phyloP scores from a whole-genome alignment of 768 basidiomycete species.

The Tricholoma flavovirens region DNA sequence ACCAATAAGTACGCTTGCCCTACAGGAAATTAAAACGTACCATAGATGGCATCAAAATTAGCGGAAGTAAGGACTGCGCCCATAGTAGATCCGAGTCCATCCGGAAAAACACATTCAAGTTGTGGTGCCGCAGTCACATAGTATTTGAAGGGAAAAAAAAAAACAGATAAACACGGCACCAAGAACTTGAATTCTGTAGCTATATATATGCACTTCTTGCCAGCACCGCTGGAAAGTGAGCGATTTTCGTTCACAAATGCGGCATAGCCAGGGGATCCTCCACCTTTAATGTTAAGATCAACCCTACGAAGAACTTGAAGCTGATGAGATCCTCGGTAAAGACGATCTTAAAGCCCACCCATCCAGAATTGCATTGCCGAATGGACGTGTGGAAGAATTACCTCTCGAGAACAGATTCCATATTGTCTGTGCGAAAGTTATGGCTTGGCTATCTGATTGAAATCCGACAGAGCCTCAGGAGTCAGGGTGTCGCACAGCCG shows the following conservation, averaged over 20 bases:
- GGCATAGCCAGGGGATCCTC: conserved; percentile 41
- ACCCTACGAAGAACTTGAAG: conserved; percentile 34
- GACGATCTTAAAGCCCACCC: conserved; percentile 39
- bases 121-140: conserved; percentile 61
- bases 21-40: conserved; percentile 18
- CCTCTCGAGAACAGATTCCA: conserved; percentile 71
- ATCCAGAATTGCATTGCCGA: conserved; percentile 66
- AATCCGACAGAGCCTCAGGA: conserved; percentile 60
- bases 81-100: conserved; percentile 53
- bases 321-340: background rate
- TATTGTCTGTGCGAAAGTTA: conserved; percentile 56
- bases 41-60: conserved; percentile 67
- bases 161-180: background rate
- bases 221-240: conserved; percentile 41
- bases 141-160: conserved; percentile 40
- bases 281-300: conserved; percentile 76
- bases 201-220: conserved; percentile 40
- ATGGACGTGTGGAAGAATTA: conserved; percentile 54
- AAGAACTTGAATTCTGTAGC: background rate
- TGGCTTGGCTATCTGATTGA: conserved; percentile 49
- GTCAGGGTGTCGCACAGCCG: conserved; percentile 60
- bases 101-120: conserved; percentile 71
- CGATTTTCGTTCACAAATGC: conserved; percentile 54
- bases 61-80: conserved; percentile 55
- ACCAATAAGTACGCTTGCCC: background rate